Evolutionary conservation across 768 basidiomycete species (phyloP), one percentile per base, ranked within the genome.

Genomic region (Tylopilus vinaceipallidus): DNA sequence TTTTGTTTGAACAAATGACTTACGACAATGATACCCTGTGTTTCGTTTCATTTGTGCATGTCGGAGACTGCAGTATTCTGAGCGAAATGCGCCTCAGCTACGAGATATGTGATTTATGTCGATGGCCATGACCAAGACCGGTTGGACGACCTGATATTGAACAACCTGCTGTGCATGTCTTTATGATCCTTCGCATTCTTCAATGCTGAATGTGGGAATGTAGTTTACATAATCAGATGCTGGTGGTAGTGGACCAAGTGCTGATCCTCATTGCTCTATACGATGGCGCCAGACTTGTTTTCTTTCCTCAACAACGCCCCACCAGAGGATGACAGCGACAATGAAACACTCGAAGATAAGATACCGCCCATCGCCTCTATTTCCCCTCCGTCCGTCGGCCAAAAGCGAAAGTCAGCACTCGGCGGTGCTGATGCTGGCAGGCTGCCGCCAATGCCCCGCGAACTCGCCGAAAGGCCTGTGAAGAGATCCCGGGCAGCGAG

Each of bases 401-500:
- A 56, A 29, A 60, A 67, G 33, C 61, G 67, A 45, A 68, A 68
- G 52, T 38, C 54, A n/a, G 53, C 55, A 33, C 46, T 54, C 19
- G 24, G 49, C 10, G 36, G 20, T 42, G 34, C 16, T 20, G 52
- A 54, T 37, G 41, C 32, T n/a, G 32, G 26, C 16, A 26, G 49
- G 27, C 45, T 36, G 12, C 54, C 24, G 24, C 54, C 48, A 11
- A 52, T 12, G 0, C 58, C 57, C 24, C 63, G 54, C 43, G 62
- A 62, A 32, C 66, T 60, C 35, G 70, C 75, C 3, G 67, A 62
- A 16, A 58, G 65, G 48, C 50, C 71, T 3, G 58, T 69, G 1
- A 92, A 92, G 68, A 83, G 78, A 61, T 66, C 76, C 4, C 76
- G 86, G 33, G 54, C 83, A n/a, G 75, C 73, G 0, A 77, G 83